These are phyloP conservation scores for Brassica nigra DNA, from an alignment of 345 rosid genomes.

Conservation along the genomic window DNA sequence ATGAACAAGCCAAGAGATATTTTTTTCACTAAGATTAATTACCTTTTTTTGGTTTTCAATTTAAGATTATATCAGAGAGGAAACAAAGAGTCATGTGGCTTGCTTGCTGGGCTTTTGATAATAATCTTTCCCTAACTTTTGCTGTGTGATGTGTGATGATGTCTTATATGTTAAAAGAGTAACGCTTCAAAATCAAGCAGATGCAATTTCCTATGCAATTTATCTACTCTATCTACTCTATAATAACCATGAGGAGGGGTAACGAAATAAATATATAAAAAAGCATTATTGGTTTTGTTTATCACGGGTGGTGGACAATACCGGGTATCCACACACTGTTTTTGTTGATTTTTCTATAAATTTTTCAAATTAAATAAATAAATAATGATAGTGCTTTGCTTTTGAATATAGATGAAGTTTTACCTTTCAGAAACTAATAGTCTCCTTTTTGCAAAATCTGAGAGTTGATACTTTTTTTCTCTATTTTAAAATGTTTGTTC, in stretches of 20 bases:
- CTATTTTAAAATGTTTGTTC: background rate
- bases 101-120: slow-evolving; percentile 23
- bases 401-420: background rate
- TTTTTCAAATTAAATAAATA: no score
- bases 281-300: slow-evolving; percentile 1
- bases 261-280: background rate
- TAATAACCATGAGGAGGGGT: background rate
- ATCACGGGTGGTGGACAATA: slow-evolving; percentile 21
- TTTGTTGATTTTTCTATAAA: background rate
- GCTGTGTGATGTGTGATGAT: slow-evolving; percentile 8
- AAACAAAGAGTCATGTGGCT: slow-evolving; percentile 23
- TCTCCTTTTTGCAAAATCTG: background rate
- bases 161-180: slow-evolving; percentile 23
- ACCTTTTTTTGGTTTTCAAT: slow-evolving; percentile 16
- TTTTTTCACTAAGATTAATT: background rate
- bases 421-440: background rate
- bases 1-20: slow-evolving; percentile 7
- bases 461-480: background rate
- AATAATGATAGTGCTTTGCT: background rate
- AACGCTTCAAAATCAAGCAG: slow-evolving; percentile 40
- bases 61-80: slow-evolving; percentile 20
- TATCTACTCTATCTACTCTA: background rate
- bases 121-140: slow-evolving; percentile 3
- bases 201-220: slow-evolving; percentile 36
- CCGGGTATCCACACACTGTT: slow-evolving; percentile 23